phyloP scores from a whole-genome alignment of 257 asterid species.

The Plectranthus barbatus region DNA sequence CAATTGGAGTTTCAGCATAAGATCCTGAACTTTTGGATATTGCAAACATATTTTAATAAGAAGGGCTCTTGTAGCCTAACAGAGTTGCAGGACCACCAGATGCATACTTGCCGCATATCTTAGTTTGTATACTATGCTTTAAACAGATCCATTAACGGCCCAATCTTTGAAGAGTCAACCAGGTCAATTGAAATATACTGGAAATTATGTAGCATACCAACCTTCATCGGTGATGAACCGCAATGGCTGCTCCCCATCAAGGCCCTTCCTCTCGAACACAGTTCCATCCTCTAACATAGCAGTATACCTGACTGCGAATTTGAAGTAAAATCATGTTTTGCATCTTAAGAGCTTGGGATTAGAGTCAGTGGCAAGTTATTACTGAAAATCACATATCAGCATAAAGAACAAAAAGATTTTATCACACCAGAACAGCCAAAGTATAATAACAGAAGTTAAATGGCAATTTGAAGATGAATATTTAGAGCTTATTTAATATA shows the following conservation, averaged over 20 bases:
- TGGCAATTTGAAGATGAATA: not conserved
- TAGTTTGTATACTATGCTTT: not conserved
- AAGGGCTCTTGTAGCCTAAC: not conserved
- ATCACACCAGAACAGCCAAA: not conserved
- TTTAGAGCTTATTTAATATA: not conserved
- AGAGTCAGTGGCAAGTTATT: not conserved
- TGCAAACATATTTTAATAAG: not conserved
- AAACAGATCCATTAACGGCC: not conserved
- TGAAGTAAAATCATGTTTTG: conserved; percentile 7
- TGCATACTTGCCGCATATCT: not conserved
- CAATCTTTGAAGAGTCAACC: not conserved
- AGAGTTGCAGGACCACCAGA: not conserved
- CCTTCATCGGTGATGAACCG: conserved; percentile 70
- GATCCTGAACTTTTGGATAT: not conserved
- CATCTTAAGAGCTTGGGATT: conserved; percentile 1
- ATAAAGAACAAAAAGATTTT: not conserved
- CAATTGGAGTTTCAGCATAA: not conserved
- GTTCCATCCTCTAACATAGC: conserved; percentile 61
- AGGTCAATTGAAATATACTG: not conserved
- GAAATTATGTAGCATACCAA: conserved; percentile 16
- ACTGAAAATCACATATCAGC: not conserved
- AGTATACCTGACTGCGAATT: conserved; percentile 46
- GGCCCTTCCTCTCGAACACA: conserved; percentile 53
- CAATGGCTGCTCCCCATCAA: conserved; percentile 37
- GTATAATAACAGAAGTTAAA: not conserved